phyloP scores from a whole-genome alignment of 169 alveolate species.

The Eimeria acervulina region DNA sequence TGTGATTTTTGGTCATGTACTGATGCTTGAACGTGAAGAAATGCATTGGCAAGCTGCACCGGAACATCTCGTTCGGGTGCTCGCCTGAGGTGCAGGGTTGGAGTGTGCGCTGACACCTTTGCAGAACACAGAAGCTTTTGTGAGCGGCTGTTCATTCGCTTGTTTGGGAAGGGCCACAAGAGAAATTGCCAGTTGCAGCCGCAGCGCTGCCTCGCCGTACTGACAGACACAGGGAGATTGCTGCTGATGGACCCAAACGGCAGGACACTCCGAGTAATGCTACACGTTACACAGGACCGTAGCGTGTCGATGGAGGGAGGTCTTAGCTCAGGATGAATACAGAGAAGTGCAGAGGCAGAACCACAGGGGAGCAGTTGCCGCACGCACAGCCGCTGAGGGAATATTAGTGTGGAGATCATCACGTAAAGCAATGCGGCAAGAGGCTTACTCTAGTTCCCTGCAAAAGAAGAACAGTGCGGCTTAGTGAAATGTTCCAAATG shows the following conservation, averaged over 20 bases:
- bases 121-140: conserved; percentile 70
- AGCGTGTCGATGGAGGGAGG: background rate
- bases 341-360: background rate
- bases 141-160: conserved; percentile 58
- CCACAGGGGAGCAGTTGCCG: background rate
- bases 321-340: background rate
- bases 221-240: conserved; percentile 54
- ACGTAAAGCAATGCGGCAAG: background rate
- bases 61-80: background rate
- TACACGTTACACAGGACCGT: background rate
- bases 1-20: too few relatives aligned
- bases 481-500: background rate
- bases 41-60: background rate
- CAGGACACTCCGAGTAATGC: conserved; percentile 15
- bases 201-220: conserved; percentile 67
- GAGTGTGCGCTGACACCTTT: background rate
- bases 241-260: conserved; percentile 72
- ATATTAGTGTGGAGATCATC: background rate
- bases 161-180: conserved; percentile 42
- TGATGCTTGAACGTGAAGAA: background rate
- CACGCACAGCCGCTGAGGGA: background rate
- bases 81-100: background rate
- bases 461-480: background rate
- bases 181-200: conserved; percentile 77
- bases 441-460: background rate